These are phyloP conservation scores for Grigorovia humatica DNA, from an alignment of 805 yeast genomes.

Conservation along the genomic window DNA sequence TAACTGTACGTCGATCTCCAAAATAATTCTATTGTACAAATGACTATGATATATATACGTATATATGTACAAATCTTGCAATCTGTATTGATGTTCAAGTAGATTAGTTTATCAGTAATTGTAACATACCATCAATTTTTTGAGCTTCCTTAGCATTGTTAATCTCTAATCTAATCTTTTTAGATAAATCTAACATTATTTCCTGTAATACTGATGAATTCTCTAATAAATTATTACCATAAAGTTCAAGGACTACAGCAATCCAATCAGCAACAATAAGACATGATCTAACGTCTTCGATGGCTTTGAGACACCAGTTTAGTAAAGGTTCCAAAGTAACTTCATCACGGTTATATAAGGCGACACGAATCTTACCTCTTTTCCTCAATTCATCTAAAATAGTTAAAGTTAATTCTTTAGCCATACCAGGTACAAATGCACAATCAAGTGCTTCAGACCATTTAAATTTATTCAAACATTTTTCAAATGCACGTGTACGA, in stretches of 20 bases:
- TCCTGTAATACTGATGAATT: constrained; percentile 71
- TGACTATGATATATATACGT: background rate
- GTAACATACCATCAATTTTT: constrained; percentile 88
- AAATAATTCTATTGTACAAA: background rate
- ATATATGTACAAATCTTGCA: background rate
- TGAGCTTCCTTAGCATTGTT: constrained; percentile 78
- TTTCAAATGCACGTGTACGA: constrained; percentile 73
- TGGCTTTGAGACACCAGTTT: constrained; percentile 67
- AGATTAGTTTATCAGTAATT: constrained; percentile 47
- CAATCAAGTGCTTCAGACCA: constrained; percentile 90
- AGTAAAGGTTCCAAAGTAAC: constrained; percentile 74
- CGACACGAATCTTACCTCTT: constrained; percentile 80
- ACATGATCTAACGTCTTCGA: constrained; percentile 70
- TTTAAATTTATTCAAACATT: constrained; percentile 71
- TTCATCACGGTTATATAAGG: constrained; percentile 77
- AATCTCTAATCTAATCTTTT: constrained; percentile 58
- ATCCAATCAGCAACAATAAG: constrained; percentile 61
- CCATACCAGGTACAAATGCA: constrained; percentile 70
- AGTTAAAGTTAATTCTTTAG: constrained; percentile 71
- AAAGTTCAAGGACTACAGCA: constrained; percentile 61
- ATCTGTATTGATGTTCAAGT: background rate
- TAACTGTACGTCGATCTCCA: background rate
- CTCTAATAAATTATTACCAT: constrained; percentile 55
- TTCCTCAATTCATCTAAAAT: constrained; percentile 78
- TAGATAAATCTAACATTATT: constrained; percentile 48